A percentile compares a stretch with the other conserved stretches of the same genome.
Conservation (phyloP, 257 asterid genomes). For the Eustoma russellianum region DNA sequence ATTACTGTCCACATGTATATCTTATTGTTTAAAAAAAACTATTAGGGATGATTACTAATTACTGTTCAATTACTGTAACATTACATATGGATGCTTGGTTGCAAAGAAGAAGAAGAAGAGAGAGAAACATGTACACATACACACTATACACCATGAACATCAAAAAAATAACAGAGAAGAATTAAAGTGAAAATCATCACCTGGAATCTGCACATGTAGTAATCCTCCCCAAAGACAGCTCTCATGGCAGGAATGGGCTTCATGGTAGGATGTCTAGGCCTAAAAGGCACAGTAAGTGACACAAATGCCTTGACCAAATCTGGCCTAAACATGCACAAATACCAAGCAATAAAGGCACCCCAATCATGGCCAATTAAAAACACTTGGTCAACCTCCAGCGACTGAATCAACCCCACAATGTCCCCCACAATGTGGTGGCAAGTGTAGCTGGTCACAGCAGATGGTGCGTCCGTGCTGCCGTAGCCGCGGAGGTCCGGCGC, state of each 20-base stretch:
- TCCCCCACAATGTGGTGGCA: conserved; percentile 68
- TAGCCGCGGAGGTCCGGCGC: conserved; percentile 95
- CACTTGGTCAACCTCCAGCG: conserved; percentile 32
- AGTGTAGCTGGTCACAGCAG: conserved; percentile 29
- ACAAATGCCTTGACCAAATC: conserved; percentile 71
- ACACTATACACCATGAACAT: neutral
- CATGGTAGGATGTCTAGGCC: conserved; percentile 59
- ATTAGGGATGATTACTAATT: no score
- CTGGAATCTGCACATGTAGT: conserved; percentile 97
- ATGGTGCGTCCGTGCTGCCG: conserved; percentile 66
- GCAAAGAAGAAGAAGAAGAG: no score
- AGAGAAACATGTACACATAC: no score
- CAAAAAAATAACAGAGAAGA: neutral
- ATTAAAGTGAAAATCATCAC: conserved; percentile 23
- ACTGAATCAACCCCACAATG: conserved; percentile 54
- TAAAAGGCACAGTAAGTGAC: conserved; percentile 52
- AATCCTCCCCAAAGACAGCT: conserved; percentile 65
- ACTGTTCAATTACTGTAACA: no score
- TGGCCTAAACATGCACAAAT: conserved; percentile 61
- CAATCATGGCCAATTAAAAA: conserved; percentile 87
- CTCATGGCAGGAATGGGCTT: conserved; percentile 55
- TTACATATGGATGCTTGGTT: no score
- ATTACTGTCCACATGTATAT: no score
- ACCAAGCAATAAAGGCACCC: conserved; percentile 91
- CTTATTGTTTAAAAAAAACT: no score